phyloP scores from a whole-genome alignment of 805 yeast species.

The Candida golubevii region DNA sequence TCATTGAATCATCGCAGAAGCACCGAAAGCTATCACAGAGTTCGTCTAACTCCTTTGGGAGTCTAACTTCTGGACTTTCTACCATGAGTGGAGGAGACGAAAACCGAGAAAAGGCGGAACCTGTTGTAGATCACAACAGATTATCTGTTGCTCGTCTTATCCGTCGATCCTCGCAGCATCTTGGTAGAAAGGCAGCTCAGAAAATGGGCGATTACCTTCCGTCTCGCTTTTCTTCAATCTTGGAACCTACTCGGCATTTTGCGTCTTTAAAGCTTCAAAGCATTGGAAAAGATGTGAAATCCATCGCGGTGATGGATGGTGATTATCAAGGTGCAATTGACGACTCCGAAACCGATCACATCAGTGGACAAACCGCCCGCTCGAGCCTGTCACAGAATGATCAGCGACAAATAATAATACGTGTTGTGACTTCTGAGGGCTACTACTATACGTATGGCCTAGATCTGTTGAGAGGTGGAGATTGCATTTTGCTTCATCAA shows the following conservation, averaged over 20 bases:
- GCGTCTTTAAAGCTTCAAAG: conserved; percentile 71
- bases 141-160: conserved; percentile 71
- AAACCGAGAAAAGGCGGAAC: conserved; percentile 40
- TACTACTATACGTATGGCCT: conserved; percentile 74
- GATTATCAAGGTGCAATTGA: conserved; percentile 29
- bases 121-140: conserved; percentile 66
- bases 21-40: conserved; percentile 39
- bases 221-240: conserved; percentile 68
- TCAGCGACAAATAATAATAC: conserved; percentile 38
- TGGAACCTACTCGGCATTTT: conserved; percentile 89
- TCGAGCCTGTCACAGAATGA: background rate
- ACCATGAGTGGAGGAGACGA: conserved; percentile 20
- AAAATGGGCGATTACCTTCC: conserved; percentile 88
- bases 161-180: conserved; percentile 69
- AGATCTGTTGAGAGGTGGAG: conserved; percentile 89
- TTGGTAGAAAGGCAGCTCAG: conserved; percentile 80
- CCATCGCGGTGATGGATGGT: conserved; percentile 44
- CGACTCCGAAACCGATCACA: conserved; percentile 2
- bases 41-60: conserved; percentile 32
- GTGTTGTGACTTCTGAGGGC: conserved; percentile 80
- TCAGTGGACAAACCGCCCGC: background rate
- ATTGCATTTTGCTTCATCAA: conserved; percentile 75
- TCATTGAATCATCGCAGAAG: conserved; percentile 22
- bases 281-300: conserved; percentile 36
- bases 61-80: conserved; percentile 28